Evolutionary conservation across 2,329 filamentous ascomycete genomes (phyloP), one percentile per base, ranked within the genome.

Genomic region (Colletotrichum godetiae): DNA sequence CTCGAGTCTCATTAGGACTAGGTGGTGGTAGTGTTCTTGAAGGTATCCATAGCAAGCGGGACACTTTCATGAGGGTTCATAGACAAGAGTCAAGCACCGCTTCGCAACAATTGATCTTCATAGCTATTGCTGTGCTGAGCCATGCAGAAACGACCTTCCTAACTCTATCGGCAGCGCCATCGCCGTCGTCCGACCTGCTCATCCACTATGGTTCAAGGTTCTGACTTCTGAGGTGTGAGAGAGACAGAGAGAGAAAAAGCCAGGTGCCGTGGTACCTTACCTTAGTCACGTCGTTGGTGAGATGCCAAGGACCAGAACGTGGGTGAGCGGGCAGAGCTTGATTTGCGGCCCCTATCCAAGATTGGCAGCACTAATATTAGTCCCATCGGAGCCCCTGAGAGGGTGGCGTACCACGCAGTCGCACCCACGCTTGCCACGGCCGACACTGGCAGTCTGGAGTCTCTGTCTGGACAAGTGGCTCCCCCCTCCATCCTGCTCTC

Each of bases 311-410:
- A 69, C 33, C 33, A 72, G 53, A 72, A 72, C 70, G 70, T 72
- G 70, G 70, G 59, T 37, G 53, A 60, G 55, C 58, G 52, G 65
- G 59, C 70, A 72, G 70, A 72, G 70, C 70, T 72, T 72, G 70
- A 72, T 72, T 72, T 72, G 70, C 70, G 68, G 72, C 72, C 64
- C 68, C 58, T 64, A 72, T 63, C 49, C 67, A 71, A 67, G 68
- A 72, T 67, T 72, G 65, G 60, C 62, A 72, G 72, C 72, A 68
- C 72, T 72, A 65, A 74, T 68, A 67, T 74, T 68, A 61, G 72
- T 70, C 72, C 68, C 72, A 74, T 74, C 63, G 42, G 31, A 72
- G 63, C 72, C 72, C 72, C 72, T 75, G 74, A 74, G 67, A 74
- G 37, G 60, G 65, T 72, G 64, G 69, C 65, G 66, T 64, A 68